Evolutionary conservation across 2,329 filamentous ascomycete genomes (phyloP).

Genomic region (Colletotrichum tanaceti): DNA sequence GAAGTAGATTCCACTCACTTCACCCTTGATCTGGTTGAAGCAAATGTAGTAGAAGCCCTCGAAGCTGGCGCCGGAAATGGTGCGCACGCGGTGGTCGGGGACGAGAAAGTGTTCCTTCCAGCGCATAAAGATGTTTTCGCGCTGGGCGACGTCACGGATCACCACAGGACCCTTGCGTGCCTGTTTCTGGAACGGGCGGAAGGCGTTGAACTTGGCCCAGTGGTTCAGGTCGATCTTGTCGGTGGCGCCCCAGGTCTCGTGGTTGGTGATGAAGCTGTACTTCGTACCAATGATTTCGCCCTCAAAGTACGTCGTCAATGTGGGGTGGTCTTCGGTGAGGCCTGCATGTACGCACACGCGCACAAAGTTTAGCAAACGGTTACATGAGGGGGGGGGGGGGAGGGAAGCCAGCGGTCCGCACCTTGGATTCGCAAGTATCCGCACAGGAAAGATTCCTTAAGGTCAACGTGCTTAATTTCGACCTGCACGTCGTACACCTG

Average conservation of each 20-base stretch:
- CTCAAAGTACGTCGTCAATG: slow-evolving; percentile 98
- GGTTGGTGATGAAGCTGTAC: slow-evolving; percentile 91
- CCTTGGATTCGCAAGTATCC: slow-evolving; percentile 97
- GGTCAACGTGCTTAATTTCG: slow-evolving; percentile 95
- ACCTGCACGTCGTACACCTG: slow-evolving; percentile 97
- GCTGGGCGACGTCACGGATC: slow-evolving; percentile 78
- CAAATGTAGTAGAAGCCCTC: slow-evolving; percentile 99
- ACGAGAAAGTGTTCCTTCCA: slow-evolving; percentile 99
- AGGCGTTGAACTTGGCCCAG: slow-evolving; percentile 91
- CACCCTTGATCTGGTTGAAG: slow-evolving; percentile 91
- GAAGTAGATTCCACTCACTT: slow-evolving; percentile 94
- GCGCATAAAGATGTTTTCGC: slow-evolving; percentile 95
- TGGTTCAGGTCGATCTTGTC: slow-evolving; percentile 93
- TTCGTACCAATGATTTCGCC: slow-evolving; percentile 97
- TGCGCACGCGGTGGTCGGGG: slow-evolving; percentile 90
- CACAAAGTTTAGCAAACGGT: slow-evolving; percentile 25
- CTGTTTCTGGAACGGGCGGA: slow-evolving; percentile 76
- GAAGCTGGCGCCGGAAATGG: slow-evolving; percentile 93
- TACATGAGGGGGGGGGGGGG: slow-evolving; percentile 34
- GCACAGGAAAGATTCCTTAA: slow-evolving; percentile 93
- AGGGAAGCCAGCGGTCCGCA: slow-evolving; percentile 52
- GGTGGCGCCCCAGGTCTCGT: slow-evolving; percentile 90
- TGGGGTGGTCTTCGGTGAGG: slow-evolving; percentile 93
- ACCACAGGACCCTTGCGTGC: slow-evolving; percentile 65
- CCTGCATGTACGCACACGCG: slow-evolving; percentile 63